phyloP scores from a whole-genome alignment of 1,284 basidiomycete genomes.

The Hemileia vastatrix region DNA sequence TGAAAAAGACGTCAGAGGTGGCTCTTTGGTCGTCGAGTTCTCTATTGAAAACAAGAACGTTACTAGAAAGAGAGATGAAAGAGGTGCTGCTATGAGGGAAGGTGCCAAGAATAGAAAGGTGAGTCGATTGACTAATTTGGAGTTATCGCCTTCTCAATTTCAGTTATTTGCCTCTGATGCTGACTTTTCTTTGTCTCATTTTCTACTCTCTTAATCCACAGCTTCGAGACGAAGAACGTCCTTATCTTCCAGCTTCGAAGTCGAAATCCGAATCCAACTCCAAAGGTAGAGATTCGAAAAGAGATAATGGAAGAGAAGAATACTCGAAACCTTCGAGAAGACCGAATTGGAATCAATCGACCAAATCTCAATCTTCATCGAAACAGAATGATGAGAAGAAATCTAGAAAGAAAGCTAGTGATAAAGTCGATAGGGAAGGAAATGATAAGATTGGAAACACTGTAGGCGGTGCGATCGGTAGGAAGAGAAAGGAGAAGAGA shows the following conservation, averaged over 20 bases:
- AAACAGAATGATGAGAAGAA: background rate
- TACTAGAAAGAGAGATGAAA: conserved; percentile 33
- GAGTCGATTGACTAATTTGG: background rate
- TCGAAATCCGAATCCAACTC: no score
- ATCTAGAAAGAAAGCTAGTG: background rate
- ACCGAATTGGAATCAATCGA: background rate
- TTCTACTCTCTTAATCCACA: no score
- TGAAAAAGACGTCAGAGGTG: conserved; percentile 34
- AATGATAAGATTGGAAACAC: background rate
- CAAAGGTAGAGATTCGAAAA: background rate
- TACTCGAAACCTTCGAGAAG: background rate
- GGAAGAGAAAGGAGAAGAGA: background rate
- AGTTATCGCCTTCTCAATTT: no score
- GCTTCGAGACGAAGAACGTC: no score
- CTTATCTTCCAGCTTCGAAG: no score
- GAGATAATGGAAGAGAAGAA: background rate
- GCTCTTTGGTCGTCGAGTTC: conserved; percentile 40
- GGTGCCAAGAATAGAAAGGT: background rate
- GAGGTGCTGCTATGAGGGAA: background rate
- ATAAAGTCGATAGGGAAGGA: background rate
- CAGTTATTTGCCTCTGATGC: no score
- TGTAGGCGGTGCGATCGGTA: background rate
- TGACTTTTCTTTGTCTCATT: no score
- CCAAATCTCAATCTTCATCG: background rate
- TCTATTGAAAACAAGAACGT: conserved; percentile 40